Evolutionary conservation across 2,329 filamentous ascomycete species (phyloP).

Genomic region (Xylariales sp.): DNA sequence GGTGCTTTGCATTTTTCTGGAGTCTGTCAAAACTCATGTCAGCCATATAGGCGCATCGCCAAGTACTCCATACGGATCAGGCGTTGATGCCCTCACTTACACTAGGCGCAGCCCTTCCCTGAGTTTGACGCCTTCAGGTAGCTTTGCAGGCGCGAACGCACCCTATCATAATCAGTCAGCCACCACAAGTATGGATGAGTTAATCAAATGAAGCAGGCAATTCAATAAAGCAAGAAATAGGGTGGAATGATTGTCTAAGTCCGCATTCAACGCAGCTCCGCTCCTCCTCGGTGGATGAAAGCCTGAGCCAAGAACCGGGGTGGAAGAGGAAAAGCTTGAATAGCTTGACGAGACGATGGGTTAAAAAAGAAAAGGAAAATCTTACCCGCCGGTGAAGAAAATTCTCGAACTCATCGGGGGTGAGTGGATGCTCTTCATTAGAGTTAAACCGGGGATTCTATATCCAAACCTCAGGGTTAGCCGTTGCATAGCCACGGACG

Average conservation of each 20-base stretch:
- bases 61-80: no score
- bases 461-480: background rate
- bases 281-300: no score
- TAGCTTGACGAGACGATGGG: background rate
- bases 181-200: no score
- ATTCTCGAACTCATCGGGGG: conserved; percentile 53
- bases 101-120: conserved; percentile 50
- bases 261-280: no score
- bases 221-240: no score
- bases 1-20: conserved; percentile 50
- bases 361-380: background rate
- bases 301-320: no score
- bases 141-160: conserved; percentile 43
- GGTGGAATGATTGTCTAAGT: no score
- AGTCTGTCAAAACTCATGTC: conserved; percentile 34
- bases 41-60: conserved; percentile 4
- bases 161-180: no score
- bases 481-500: no score
- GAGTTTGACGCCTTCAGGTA: conserved; percentile 38
- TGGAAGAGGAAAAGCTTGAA: no score
- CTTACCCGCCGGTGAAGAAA: conserved; percentile 47
- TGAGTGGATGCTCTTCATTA: conserved; percentile 47
- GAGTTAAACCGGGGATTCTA: conserved; percentile 47
- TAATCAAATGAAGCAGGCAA: no score
- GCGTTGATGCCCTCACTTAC: conserved; percentile 33